Percentiles rank a stretch among this genome's conserved stretches.
Evolutionary conservation across 495 filamentous ascomycete species (phyloP).

Genomic region (Lasiosphaeria ovina): DNA sequence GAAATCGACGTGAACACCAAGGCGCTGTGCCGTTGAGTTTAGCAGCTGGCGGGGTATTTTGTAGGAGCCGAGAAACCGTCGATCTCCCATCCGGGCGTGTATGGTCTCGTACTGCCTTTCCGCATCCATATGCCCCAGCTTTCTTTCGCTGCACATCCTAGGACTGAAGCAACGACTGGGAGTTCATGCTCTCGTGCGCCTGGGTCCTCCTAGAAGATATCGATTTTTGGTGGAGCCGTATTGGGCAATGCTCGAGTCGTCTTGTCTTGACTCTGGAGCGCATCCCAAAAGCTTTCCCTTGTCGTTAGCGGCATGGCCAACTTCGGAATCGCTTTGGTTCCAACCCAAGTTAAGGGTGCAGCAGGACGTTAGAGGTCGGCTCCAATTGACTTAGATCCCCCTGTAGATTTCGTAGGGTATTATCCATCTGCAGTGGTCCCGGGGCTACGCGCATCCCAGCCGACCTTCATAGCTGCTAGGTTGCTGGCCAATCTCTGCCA

Average conservation of each 20-base stretch:
- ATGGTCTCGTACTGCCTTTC: too few species aligned
- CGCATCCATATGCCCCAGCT: too few species aligned
- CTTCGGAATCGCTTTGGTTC: too few species aligned
- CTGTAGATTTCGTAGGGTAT: not conserved
- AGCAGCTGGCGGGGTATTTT: too few species aligned
- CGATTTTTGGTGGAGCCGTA: not conserved
- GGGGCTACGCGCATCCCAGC: not conserved
- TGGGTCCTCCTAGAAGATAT: too few species aligned
- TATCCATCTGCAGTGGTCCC: not conserved
- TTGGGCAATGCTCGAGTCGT: not conserved
- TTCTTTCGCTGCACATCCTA: too few species aligned
- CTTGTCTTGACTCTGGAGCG: not conserved
- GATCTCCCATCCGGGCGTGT: too few species aligned
- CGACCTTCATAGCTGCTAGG: not conserved
- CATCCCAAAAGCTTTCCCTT: not conserved
- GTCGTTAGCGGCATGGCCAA: not conserved
- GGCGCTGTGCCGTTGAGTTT: too few species aligned
- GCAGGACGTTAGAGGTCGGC: not conserved
- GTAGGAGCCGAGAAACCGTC: too few species aligned
- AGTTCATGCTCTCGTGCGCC: too few species aligned
- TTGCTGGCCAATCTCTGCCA: not conserved
- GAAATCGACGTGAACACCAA: too few species aligned
- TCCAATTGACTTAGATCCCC: not conserved
- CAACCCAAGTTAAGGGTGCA: conserved; percentile 1
- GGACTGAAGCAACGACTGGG: too few species aligned